phyloP scores from a whole-genome alignment of 208 protist species.

The Spongospora subterranea region DNA sequence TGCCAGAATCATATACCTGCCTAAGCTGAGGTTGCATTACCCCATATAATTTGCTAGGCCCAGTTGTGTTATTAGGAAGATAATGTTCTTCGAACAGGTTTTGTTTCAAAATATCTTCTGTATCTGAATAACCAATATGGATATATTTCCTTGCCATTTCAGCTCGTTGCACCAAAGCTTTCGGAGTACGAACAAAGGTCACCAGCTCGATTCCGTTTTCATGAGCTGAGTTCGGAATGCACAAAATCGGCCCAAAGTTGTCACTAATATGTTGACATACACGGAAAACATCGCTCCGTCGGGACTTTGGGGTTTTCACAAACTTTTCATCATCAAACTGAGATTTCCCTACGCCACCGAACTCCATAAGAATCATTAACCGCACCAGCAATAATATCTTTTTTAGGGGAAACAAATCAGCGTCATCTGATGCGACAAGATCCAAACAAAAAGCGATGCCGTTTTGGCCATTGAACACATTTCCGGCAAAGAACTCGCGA shows the following conservation, averaged over 20 bases:
- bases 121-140: conserved; percentile 2
- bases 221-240: conserved; percentile 44
- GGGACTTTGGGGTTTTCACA: not conserved
- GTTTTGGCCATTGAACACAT: not conserved
- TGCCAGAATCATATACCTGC: too few species aligned
- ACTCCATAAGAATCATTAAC: not conserved
- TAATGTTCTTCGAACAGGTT: not conserved
- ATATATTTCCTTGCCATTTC: not conserved
- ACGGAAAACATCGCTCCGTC: not conserved
- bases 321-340: not conserved
- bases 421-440: conserved; percentile 7
- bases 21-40: too few species aligned
- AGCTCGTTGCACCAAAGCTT: not conserved
- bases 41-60: too few species aligned
- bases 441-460: not conserved
- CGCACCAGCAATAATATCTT: conserved; percentile 15
- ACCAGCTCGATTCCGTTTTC: conserved; percentile 30
- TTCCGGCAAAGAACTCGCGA: not conserved
- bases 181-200: not conserved
- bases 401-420: conserved; percentile 32
- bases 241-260: conserved; percentile 28
- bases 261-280: conserved; percentile 30
- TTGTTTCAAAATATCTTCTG: not conserved
- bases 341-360: not conserved
- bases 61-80: not conserved